Evolutionary conservation across 371 early-diverging fungal genomes (phyloP).

Genomic region (Blakeslea trispora): DNA sequence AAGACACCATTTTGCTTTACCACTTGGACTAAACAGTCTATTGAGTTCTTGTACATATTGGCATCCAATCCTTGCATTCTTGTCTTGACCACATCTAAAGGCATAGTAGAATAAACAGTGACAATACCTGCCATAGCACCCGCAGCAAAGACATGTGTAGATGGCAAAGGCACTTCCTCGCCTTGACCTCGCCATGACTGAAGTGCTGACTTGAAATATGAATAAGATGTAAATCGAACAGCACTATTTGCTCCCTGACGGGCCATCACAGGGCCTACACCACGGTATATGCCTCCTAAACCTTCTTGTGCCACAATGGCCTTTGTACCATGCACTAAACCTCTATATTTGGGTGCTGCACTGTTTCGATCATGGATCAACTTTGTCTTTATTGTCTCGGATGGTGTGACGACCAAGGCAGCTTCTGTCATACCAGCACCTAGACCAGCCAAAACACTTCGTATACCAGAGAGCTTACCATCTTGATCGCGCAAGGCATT

Average conservation of each 20-base stretch:
- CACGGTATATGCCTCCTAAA: conserved; percentile 85
- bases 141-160: conserved; percentile 69
- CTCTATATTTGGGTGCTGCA: conserved; percentile 70
- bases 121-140: conserved; percentile 86
- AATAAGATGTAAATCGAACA: conserved; percentile 86
- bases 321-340: conserved; percentile 74
- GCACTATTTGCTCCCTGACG: conserved; percentile 93
- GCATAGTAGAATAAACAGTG: conserved; percentile 94
- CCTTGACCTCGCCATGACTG: conserved; percentile 45
- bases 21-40: conserved; percentile 76
- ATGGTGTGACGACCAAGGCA: conserved; percentile 84
- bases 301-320: conserved; percentile 76
- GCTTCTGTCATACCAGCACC: conserved; percentile 91
- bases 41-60: conserved; percentile 65
- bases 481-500: conserved; percentile 67
- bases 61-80: conserved; percentile 88
- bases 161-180: conserved; percentile 55
- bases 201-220: conserved; percentile 66
- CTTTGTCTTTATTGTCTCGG: conserved; percentile 93
- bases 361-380: conserved; percentile 79
- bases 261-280: conserved; percentile 86
- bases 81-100: conserved; percentile 93
- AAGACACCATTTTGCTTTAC: conserved; percentile 74
- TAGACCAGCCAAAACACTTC: conserved; percentile 81
- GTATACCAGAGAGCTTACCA: conserved; percentile 66